A percentile compares a stretch with the other conserved stretches of the same genome.
phyloP scores from a whole-genome alignment of 306 rosid genomes.

The Phaseolus lunatus region DNA sequence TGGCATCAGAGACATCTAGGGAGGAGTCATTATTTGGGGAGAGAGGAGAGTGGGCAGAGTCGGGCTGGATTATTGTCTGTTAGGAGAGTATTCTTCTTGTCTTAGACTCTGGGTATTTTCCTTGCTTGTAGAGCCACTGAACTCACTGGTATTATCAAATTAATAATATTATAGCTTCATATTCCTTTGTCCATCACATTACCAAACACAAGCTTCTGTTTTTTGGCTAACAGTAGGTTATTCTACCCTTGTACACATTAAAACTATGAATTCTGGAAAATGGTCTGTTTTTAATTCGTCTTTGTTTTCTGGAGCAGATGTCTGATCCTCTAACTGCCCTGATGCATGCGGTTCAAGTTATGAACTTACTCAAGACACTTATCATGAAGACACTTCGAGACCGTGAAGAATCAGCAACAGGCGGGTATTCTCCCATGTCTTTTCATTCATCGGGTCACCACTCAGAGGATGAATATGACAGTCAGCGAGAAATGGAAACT shows the following conservation, averaged over 20 bases:
- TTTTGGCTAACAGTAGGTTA: background rate
- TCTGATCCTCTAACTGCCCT: slow-evolving; percentile 98
- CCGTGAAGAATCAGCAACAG: slow-evolving; percentile 71
- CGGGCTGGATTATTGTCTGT: too few relatives aligned
- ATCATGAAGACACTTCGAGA: slow-evolving; percentile 80
- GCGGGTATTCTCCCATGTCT: slow-evolving; percentile 81
- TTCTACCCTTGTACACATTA: background rate
- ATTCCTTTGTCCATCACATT: too few relatives aligned
- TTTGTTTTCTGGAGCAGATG: slow-evolving; percentile 67
- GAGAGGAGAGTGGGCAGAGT: too few relatives aligned
- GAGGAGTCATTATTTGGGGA: too few relatives aligned
- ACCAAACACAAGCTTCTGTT: slow-evolving; percentile 13
- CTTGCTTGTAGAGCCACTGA: too few relatives aligned
- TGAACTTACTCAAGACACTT: slow-evolving; percentile 93
- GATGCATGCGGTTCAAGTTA: slow-evolving; percentile 99
- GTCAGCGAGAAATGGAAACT: slow-evolving; percentile 77
- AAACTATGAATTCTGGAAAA: background rate
- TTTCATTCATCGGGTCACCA: slow-evolving; percentile 66
- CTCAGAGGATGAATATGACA: slow-evolving; percentile 70
- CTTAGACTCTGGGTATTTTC: too few relatives aligned
- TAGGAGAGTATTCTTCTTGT: too few relatives aligned
- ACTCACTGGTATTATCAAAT: too few relatives aligned
- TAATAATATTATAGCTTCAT: too few relatives aligned
- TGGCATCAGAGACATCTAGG: too few relatives aligned
- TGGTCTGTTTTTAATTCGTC: slow-evolving; percentile 23